These are phyloP conservation scores for Niveomyces coronatus DNA, from an alignment of 2,329 filamentous ascomycete genomes.

Conservation along the genomic window DNA sequence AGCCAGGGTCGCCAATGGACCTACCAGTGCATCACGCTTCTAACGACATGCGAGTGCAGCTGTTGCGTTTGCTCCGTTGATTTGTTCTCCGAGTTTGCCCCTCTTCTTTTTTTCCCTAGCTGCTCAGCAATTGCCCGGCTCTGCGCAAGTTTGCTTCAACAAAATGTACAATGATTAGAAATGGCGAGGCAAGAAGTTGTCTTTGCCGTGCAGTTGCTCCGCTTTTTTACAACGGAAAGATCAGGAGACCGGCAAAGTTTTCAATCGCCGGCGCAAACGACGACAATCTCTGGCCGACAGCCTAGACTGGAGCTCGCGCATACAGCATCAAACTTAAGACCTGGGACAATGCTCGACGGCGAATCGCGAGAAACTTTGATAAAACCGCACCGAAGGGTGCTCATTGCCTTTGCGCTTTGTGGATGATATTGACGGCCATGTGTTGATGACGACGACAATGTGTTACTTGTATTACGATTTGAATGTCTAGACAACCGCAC, in stretches of 20 bases:
- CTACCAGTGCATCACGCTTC: constrained; percentile 17
- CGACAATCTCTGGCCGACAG: constrained; percentile 28
- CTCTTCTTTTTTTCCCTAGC: too few species aligned
- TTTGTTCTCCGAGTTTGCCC: too few species aligned
- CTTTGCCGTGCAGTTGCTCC: not conserved
- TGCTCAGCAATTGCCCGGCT: too few species aligned
- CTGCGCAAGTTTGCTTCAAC: too few species aligned
- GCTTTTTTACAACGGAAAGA: constrained; percentile 6
- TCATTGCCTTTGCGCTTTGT: not conserved
- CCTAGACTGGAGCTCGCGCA: constrained; percentile 27
- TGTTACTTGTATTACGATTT: constrained; percentile 30
- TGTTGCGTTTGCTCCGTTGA: not conserved
- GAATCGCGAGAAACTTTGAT: constrained; percentile 22
- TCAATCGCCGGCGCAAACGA: constrained; percentile 23
- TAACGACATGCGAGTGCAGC: not conserved
- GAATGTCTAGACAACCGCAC: constrained; percentile 31
- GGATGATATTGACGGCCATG: constrained; percentile 21
- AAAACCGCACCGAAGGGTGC: not conserved
- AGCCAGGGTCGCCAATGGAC: constrained; percentile 26
- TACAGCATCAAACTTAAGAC: constrained; percentile 28
- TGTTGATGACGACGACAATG: constrained; percentile 36
- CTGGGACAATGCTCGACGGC: constrained; percentile 31
- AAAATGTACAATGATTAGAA: constrained; percentile 8
- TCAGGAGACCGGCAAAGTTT: not conserved
- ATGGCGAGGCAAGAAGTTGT: not conserved